phyloP scores from a whole-genome alignment of 352 stramenopile genomes.

The Phytophthora chlamydospora region DNA sequence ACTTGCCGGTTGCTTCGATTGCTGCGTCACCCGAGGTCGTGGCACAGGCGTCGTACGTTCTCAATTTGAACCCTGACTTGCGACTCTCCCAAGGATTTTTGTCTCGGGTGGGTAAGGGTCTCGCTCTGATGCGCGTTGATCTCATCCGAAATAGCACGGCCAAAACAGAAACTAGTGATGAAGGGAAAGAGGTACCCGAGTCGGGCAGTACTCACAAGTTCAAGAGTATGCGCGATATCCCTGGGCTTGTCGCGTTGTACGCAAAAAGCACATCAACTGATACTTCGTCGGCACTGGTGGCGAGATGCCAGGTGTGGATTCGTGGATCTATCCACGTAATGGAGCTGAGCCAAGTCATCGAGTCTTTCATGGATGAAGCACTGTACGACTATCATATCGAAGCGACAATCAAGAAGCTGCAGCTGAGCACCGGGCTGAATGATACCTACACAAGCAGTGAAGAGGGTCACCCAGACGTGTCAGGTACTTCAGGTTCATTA shows the following conservation, averaged over 20 bases:
- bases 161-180: slow-evolving; percentile 5
- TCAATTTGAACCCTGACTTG: slow-evolving; percentile 88
- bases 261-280: slow-evolving; percentile 2
- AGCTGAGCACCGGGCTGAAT: slow-evolving; percentile 10
- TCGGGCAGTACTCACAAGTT: slow-evolving; percentile 1
- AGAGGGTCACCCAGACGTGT: slow-evolving; percentile 3
- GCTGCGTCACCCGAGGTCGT: slow-evolving; percentile 30
- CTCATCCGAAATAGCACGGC: slow-evolving; percentile 36
- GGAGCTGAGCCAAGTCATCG: slow-evolving; percentile 67
- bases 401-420: slow-evolving; percentile 44
- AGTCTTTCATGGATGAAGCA: slow-evolving; percentile 76
- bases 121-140: slow-evolving; percentile 73
- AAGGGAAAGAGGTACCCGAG: slow-evolving; percentile 9
- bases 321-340: slow-evolving; percentile 63
- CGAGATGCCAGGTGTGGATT: slow-evolving; percentile 76
- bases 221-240: slow-evolving; percentile 34
- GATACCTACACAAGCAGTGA: slow-evolving; percentile 10
- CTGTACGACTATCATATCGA: slow-evolving; percentile 86
- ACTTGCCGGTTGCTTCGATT: background rate
- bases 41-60: slow-evolving; percentile 65
- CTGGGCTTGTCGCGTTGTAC: slow-evolving; percentile 31
- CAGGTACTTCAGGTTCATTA: slow-evolving; percentile 14
- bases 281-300: slow-evolving; percentile 25
- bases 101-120: slow-evolving; percentile 74
- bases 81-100: slow-evolving; percentile 78